Evolutionary conservation across 257 asterid species (phyloP).

Genomic region (Ballota nigra): DNA sequence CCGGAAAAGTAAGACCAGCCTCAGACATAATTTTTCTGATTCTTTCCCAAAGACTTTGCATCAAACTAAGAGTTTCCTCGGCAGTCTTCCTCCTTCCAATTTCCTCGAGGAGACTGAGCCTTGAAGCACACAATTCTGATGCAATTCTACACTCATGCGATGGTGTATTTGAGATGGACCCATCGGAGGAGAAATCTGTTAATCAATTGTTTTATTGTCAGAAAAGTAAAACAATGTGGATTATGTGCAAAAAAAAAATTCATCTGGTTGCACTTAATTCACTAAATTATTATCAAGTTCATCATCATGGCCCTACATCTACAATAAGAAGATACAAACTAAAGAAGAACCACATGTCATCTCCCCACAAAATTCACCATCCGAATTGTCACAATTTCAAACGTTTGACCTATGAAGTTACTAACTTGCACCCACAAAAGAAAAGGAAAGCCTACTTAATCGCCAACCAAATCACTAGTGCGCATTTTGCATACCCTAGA

Average conservation of each 20-base stretch:
- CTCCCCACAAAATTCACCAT: neutral
- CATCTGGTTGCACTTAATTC: neutral
- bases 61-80: conserved; percentile 52
- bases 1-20: conserved; percentile 67
- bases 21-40: conserved; percentile 48
- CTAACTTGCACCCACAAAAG: neutral
- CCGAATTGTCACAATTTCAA: neutral
- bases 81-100: conserved; percentile 59
- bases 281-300: neutral
- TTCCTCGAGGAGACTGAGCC: conserved; percentile 59
- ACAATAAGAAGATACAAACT: neutral
- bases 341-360: conserved; percentile 2
- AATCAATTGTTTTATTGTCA: conserved; percentile 1
- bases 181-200: conserved; percentile 70
- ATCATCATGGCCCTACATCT: neutral
- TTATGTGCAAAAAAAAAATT: too few species aligned
- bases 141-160: conserved; percentile 30
- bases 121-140: conserved; percentile 42
- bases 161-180: conserved; percentile 41
- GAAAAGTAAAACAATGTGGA: conserved; percentile 6
- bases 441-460: neutral
- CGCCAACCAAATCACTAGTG: neutral
- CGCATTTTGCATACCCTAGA: neutral
- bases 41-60: conserved; percentile 71
- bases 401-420: neutral